Conservation (phyloP, 2,329 filamentous ascomycete species). For the Pyrenophora tritici-repentis region DNA sequence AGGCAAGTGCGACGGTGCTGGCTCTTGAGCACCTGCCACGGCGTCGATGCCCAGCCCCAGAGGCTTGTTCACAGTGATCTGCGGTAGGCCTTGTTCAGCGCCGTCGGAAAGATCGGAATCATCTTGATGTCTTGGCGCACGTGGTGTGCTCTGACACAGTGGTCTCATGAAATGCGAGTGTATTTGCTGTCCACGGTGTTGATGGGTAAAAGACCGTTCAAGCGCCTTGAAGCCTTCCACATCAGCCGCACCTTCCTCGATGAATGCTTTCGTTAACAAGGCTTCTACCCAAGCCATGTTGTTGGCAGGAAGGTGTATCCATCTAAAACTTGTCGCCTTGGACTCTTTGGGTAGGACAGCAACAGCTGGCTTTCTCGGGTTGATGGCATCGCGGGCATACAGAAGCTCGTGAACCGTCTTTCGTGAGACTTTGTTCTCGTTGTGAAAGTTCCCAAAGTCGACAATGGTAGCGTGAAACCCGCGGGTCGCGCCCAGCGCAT, state of each 20-base stretch:
- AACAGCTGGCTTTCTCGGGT: constrained; percentile 42
- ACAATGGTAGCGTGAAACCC: constrained; percentile 48
- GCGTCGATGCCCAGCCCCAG: constrained; percentile 35
- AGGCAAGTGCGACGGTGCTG: constrained; percentile 20
- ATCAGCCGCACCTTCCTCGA: constrained; percentile 66
- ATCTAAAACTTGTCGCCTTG: constrained; percentile 50
- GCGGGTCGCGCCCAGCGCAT: constrained; percentile 43
- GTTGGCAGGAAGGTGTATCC: constrained; percentile 55
- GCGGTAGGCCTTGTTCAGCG: constrained; percentile 35
- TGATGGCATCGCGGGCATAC: constrained; percentile 41
- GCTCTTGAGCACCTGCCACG: constrained; percentile 26
- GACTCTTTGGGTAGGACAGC: constrained; percentile 48
- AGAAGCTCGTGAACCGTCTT: constrained; percentile 44
- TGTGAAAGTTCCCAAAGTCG: constrained; percentile 47
- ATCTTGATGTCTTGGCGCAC: constrained; percentile 36
- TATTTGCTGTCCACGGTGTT: constrained; percentile 62
- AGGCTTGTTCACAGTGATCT: constrained; percentile 34
- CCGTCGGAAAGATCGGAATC: constrained; percentile 44
- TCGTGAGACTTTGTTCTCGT: constrained; percentile 41
- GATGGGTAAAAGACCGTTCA: constrained; percentile 65
- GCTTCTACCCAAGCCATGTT: constrained; percentile 67
- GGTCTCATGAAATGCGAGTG: constrained; percentile 69
- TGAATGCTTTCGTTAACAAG: constrained; percentile 66
- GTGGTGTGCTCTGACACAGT: constrained; percentile 57
- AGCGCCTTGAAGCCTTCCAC: constrained; percentile 67